Base-by-base conservation (phyloP, 1,284 basidiomycete species). In the Cryptococcus wingfieldii region DNA sequence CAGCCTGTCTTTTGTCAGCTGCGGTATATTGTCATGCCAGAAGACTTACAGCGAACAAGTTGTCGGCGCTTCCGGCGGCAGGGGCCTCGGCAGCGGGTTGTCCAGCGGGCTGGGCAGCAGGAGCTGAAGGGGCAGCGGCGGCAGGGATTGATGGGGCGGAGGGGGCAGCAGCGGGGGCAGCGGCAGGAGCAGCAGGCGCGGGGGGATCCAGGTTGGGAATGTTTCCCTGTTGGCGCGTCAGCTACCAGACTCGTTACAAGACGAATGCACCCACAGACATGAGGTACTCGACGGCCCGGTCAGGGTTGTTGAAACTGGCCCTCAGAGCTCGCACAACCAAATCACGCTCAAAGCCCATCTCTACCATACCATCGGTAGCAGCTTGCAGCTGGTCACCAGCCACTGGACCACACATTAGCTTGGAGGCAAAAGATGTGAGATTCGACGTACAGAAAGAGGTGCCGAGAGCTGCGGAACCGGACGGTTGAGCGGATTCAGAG, bases 271-370 rank as follows among this genome's bases (percentile, higher is more conserved):
- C 69, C 66, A 94, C 94, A 61, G 76, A 96, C 84, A 98, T 88
- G 50, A 99, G 81, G 77, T 98, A 98, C 77, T 99, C 96, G 28
- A 94, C 94, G 7, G 96, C 96, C 44, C 96, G 85, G 69, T 98
- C 94, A 2, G 96, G 91, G 77, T 99, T 98, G 79, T 99, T 99
- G 79, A 85, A 99, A 71, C 90, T 94, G 23, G 94, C 95, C 57
- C 90, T 84, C 75, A 99, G 77, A 4, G 95, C 94, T 31, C 86
- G 83, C 70, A 87, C 78, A 34, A 97, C 90, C 70, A 93, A 84
- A 2, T 93, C 90, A 38, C 87, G 83, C 60, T 86, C 83, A 69
- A 96, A 98, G 18, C 96, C 96, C 96, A 99, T 98, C 69, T 93
- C 88, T 49, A 88, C 80, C 83, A 97, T 91, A 69, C 86, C 87